Evolutionary conservation across 805 yeast genomes (phyloP).

Genomic region (Blastobotrys americana): DNA sequence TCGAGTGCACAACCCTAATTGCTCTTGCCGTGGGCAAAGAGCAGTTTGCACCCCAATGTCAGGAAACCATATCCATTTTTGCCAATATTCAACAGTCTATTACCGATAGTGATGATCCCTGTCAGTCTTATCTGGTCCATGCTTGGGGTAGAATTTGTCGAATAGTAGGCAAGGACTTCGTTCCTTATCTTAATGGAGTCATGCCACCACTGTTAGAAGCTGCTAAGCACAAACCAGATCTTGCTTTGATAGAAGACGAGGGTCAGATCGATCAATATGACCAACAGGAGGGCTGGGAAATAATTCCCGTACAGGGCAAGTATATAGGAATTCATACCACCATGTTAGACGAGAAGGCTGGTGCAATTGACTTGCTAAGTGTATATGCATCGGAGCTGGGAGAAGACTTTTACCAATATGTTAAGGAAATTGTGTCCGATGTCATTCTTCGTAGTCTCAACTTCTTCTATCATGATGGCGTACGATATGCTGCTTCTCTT

Average conservation of each 20-base stretch:
- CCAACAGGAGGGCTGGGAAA: constrained; percentile 91
- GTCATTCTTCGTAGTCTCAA: constrained; percentile 83
- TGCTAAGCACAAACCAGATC: constrained; percentile 86
- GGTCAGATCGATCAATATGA: constrained; percentile 76
- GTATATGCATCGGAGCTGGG: constrained; percentile 80
- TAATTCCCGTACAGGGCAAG: constrained; percentile 82
- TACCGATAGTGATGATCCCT: constrained; percentile 69
- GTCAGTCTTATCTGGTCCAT: constrained; percentile 77
- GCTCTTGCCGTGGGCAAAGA: constrained; percentile 94
- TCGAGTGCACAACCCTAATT: constrained; percentile 91
- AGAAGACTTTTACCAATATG: constrained; percentile 76
- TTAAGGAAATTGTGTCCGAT: constrained; percentile 65
- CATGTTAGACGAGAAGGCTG: constrained; percentile 85
- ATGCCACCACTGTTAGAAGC: constrained; percentile 81
- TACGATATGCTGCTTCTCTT: constrained; percentile 82
- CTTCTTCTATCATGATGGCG: constrained; percentile 90
- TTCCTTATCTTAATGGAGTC: constrained; percentile 76
- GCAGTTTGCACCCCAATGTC: constrained; percentile 68
- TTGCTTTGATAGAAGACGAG: constrained; percentile 79
- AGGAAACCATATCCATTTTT: constrained; percentile 64
- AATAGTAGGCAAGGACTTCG: constrained; percentile 74
- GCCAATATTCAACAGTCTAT: constrained; percentile 55
- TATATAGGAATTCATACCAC: constrained; percentile 94
- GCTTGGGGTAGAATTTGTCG: constrained; percentile 95
- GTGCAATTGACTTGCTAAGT: constrained; percentile 81